Base-by-base conservation (phyloP, 2,329 filamentous ascomycete genomes). In the Apiospora malaysiana region DNA sequence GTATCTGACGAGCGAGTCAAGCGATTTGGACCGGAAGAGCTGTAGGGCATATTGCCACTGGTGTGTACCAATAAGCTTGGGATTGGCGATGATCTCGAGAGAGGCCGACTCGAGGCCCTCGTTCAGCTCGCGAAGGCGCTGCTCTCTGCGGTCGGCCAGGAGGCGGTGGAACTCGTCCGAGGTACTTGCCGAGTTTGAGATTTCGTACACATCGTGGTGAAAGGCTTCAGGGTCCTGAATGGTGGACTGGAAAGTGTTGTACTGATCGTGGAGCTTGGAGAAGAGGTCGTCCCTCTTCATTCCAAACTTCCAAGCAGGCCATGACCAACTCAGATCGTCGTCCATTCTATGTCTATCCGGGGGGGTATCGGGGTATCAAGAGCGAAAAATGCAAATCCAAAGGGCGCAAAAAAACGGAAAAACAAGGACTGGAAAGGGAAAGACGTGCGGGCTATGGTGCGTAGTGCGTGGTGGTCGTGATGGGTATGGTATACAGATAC, bases 301-400 rank as follows among this genome's bases (percentile, higher is more conserved):
- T 77, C 87, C 88, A 82, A 90, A 90, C 79, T 90, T 90, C 88
- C 88, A 90, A 75, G 85, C 85, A 59, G 88, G 88, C 88, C 88
- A 90, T 75, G 83, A 82, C 77, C 80, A 82, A 74, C 79, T 82
- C 43, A 83, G 84, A 70, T 89, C 87, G 43, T 63, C 56, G 80
- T 89, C 87, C 88, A 90, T 90, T 74, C 79, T 82, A 75, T 76
- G 71, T 72, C 70, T 69, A 73, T 56, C 46, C 46, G 67, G 67
- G 45, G 45, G 32, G 32, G 32, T 32, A 32, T 32, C 32, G 32
- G 66, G 67, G 67, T 68, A 68, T 68, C 67, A 68, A 68, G 66
- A 37, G 43, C 43, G 46, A 18, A 14, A 21, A 45, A 32, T 59
- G 25, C 25, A 63, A 63, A 40, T 63, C 32, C 56, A 63, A 68